Evolutionary conservation across 108 stramenopile genomes (phyloP), one percentile per base, ranked within the genome.

Genomic region (Parietichytrium sp.): DNA sequence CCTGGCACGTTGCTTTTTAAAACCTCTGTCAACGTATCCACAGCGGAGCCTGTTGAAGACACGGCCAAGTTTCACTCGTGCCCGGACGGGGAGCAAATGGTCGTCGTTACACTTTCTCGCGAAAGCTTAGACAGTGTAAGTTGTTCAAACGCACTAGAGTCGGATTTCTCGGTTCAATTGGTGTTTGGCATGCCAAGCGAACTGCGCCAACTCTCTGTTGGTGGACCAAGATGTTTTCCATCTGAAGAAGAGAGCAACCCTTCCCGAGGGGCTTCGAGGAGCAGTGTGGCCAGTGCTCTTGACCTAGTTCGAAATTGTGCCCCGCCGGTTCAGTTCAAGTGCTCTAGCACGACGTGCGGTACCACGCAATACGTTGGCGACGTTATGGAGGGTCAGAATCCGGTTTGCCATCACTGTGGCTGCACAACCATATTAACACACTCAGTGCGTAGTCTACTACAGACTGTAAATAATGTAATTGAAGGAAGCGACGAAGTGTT

Each of bases 311-410:
- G 12, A 20, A 36, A 16, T 2, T 42, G 38, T 7, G 6, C 45
- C 6, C 61, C 61, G 61, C 61, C 61, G 10, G 16, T 72, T 33
- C 61, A 72, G 33, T 72, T 72, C 61, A 72, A 72, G 42, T 72
- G 61, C 61, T 7, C 29, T 12, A 72, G n/a, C 12, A 42, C 13
- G 1, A 45, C 61, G 33, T 72, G 61, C 33, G 61, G 61, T 6
- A 33, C 23, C 20, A 6, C 45, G 42, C 61, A 72, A 20, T 72
- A 72, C 20, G 45, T 72, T 72, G 38, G 45, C 15, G 38, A 72
- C 2, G 33, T n/a, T 29, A n/a, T 27, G 12, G 18, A 53, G 12
- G 18, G 52, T 7, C 52, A 2, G 8, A 23, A n/a, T 53, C 52
- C 52, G 25, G 2, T 8, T 23, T 29, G 18, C 29, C 52, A 0